Conservation (phyloP, 495 filamentous ascomycete species). For the Penicillium robsamsonii region DNA sequence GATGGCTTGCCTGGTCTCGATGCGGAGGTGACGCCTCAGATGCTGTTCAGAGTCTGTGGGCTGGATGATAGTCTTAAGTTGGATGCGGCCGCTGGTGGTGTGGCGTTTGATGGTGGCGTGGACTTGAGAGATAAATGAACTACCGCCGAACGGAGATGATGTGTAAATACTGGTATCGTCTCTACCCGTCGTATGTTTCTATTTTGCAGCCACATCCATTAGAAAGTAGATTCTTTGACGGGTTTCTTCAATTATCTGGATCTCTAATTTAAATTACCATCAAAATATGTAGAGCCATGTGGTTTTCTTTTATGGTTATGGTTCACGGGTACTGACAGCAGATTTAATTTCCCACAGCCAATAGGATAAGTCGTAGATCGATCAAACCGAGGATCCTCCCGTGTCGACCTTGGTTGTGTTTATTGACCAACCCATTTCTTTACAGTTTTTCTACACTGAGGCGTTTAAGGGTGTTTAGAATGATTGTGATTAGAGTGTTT, state of each 20-base stretch:
- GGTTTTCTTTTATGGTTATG: neutral
- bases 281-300: neutral
- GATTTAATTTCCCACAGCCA: constrained; percentile 1
- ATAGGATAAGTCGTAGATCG: neutral
- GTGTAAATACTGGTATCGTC: neutral
- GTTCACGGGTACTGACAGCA: neutral
- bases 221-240: neutral
- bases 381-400: constrained; percentile 1
- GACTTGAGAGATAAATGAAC: constrained; percentile 25
- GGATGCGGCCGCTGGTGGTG: constrained; percentile 57
- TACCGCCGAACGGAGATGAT: neutral
- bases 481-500: neutral
- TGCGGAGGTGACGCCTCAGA: constrained; percentile 49
- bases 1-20: constrained; percentile 48
- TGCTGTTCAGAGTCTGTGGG: constrained; percentile 59
- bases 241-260: neutral
- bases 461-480: neutral
- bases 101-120: constrained; percentile 43
- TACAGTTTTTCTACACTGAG: neutral
- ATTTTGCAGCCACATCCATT: neutral
- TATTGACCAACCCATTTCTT: neutral
- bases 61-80: constrained; percentile 56
- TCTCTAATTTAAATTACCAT: neutral
- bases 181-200: neutral
- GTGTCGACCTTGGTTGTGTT: constrained; percentile 3